Evolutionary conservation across 257 asterid genomes (phyloP).

Genomic region (Pogostemon cablin): DNA sequence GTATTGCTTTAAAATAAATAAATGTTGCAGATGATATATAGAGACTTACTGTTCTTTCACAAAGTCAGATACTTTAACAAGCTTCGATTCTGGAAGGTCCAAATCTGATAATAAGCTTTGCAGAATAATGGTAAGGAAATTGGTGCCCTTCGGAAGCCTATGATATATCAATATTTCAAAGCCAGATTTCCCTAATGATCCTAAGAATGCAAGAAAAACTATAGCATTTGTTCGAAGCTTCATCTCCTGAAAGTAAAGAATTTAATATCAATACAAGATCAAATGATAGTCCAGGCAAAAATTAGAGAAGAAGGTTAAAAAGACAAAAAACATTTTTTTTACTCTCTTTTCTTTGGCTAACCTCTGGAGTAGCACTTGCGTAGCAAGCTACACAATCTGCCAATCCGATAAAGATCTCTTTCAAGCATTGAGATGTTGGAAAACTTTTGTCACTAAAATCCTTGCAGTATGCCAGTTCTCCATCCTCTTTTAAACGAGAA

Average conservation of each 20-base stretch:
- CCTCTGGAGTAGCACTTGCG: conserved; percentile 65
- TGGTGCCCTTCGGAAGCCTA: conserved; percentile 54
- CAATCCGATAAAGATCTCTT: conserved; percentile 62
- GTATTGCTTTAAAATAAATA: not conserved
- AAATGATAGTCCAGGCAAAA: conserved; percentile 5
- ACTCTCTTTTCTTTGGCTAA: conserved; percentile 27
- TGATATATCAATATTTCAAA: conserved; percentile 59
- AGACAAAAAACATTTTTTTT: not conserved
- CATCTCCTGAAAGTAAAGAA: conserved; percentile 66
- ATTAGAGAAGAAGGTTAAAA: not conserved
- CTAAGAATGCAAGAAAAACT: conserved; percentile 79
- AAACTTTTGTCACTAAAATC: conserved; percentile 36
- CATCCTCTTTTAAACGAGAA: conserved; percentile 55
- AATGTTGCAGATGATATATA: not conserved
- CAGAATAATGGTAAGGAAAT: conserved; percentile 64
- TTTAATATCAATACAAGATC: not conserved
- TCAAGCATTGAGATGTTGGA: conserved; percentile 48
- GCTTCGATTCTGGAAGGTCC: conserved; percentile 56
- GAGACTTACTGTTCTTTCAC: conserved; percentile 67
- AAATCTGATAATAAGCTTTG: conserved; percentile 68
- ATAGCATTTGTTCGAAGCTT: conserved; percentile 81
- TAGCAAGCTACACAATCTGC: conserved; percentile 74
- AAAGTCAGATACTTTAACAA: conserved; percentile 50
- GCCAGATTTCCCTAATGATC: conserved; percentile 72
- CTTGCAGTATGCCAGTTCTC: conserved; percentile 36